These are phyloP conservation scores for Symbiodinium pilosum DNA, from an alignment of 73 alveolate genomes.

Conservation along the genomic window DNA sequence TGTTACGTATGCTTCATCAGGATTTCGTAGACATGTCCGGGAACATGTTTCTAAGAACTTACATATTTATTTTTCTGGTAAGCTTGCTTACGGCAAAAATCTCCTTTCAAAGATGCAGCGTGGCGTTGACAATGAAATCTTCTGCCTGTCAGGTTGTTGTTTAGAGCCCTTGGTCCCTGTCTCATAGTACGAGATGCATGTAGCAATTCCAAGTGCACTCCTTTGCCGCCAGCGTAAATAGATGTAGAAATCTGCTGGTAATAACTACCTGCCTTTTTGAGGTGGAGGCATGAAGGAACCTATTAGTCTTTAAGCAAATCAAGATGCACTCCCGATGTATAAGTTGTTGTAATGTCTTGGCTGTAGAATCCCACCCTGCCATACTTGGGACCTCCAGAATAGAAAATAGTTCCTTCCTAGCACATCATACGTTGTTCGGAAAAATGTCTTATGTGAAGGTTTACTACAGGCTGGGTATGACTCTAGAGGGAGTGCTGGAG, in stretches of 20 bases:
- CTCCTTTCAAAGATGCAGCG: neutral
- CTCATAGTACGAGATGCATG: neutral
- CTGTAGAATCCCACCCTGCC: constrained; percentile 4
- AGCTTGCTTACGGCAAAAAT: neutral
- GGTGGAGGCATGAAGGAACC: neutral
- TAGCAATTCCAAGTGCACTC: neutral
- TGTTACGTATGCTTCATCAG: neutral
- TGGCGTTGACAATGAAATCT: neutral
- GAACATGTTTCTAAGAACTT: neutral
- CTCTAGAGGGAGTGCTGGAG: neutral
- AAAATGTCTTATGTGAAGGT: neutral
- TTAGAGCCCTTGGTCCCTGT: neutral
- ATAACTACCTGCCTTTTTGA: neutral
- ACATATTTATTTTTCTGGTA: neutral
- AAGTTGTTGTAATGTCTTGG: neutral
- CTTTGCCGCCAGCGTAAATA: neutral
- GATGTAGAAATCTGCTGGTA: neutral
- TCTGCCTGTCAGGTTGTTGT: neutral
- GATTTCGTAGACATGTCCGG: neutral
- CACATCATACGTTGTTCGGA: neutral
- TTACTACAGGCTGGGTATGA: neutral
- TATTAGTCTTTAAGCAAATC: neutral
- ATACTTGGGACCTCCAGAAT: neutral
- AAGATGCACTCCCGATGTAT: neutral
- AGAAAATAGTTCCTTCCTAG: neutral